These are phyloP conservation scores for Sphagnurus paluster DNA, from an alignment of 1,284 basidiomycete species.

Conservation along the genomic window DNA sequence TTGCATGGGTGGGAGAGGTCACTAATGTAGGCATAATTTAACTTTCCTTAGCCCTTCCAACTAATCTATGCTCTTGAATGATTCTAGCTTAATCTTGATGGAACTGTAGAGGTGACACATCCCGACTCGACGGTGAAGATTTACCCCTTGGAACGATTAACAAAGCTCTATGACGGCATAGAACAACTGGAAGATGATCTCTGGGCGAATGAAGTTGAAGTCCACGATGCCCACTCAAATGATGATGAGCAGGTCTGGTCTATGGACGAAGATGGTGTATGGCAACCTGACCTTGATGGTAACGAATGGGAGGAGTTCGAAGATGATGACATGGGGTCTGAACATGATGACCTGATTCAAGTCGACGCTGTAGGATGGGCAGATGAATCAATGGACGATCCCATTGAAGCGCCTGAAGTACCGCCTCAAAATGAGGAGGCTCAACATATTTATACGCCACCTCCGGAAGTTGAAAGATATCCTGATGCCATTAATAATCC, in stretches of 20 bases:
- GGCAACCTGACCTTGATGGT: constrained; percentile 38
- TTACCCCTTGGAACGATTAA: constrained; percentile 66
- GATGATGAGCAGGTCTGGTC: constrained; percentile 49
- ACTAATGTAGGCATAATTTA: constrained; percentile 53
- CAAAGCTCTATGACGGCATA: constrained; percentile 70
- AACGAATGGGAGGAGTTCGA: constrained; percentile 42
- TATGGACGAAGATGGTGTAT: constrained; percentile 51
- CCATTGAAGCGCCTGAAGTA: constrained; percentile 3
- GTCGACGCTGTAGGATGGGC: constrained; percentile 22
- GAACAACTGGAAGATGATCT: constrained; percentile 75
- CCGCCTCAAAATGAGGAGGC: neutral
- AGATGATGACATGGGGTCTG: constrained; percentile 32
- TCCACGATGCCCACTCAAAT: constrained; percentile 33
- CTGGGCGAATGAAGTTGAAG: constrained; percentile 57
- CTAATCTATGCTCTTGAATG: constrained; percentile 5
- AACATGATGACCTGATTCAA: constrained; percentile 35
- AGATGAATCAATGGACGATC: constrained; percentile 14
- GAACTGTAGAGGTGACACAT: constrained; percentile 65
- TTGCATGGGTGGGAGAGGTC: constrained; percentile 82
- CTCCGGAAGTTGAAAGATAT: constrained; percentile 8
- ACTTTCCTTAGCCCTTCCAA: constrained; percentile 4
- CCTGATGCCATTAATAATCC: neutral
- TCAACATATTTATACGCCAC: no score
- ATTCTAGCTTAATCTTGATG: constrained; percentile 68
- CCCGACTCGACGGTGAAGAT: constrained; percentile 48